These are phyloP conservation scores for Casuarina equisetifolia DNA, from an alignment of 306 rosid genomes.

Conservation along the genomic window DNA sequence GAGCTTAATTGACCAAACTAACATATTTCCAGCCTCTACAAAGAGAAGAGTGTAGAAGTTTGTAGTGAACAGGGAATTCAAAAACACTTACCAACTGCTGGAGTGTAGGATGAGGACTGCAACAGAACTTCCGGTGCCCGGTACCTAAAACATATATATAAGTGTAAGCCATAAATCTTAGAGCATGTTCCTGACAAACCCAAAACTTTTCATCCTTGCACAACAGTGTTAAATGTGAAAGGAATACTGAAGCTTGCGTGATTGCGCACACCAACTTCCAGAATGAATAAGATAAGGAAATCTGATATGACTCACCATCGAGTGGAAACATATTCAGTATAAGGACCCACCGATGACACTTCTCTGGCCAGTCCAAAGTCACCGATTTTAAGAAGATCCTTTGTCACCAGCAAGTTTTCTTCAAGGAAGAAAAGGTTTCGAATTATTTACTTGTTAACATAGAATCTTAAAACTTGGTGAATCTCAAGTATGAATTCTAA, in stretches of 20 bases:
- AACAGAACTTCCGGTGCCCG: slow-evolving; percentile 90
- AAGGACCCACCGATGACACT: slow-evolving; percentile 80
- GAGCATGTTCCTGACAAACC: not conserved
- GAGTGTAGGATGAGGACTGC: slow-evolving; percentile 66
- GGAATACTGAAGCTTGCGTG: too few relatives aligned
- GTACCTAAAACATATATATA: slow-evolving; percentile 50
- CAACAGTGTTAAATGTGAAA: too few relatives aligned
- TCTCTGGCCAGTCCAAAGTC: slow-evolving; percentile 94
- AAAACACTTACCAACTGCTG: slow-evolving; percentile 76
- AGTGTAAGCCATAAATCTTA: slow-evolving; percentile 22
- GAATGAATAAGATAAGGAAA: not conserved
- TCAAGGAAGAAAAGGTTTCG: slow-evolving; percentile 19
- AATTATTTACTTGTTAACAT: slow-evolving; percentile 8
- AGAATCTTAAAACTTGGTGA: slow-evolving; percentile 14
- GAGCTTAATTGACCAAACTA: not conserved
- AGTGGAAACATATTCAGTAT: slow-evolving; percentile 91
- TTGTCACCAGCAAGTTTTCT: slow-evolving; percentile 86
- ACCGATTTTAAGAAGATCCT: slow-evolving; percentile 73
- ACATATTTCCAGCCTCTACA: not conserved
- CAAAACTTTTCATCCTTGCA: not conserved
- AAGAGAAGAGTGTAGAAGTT: slow-evolving; percentile 5
- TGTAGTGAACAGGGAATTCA: slow-evolving; percentile 16
- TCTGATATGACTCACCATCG: slow-evolving; percentile 69
- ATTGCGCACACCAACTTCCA: not conserved
- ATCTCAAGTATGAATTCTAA: slow-evolving; percentile 7